phyloP scores from a whole-genome alignment of 2,329 filamentous ascomycete genomes.

The Coniosporium tulheliwenetii region DNA sequence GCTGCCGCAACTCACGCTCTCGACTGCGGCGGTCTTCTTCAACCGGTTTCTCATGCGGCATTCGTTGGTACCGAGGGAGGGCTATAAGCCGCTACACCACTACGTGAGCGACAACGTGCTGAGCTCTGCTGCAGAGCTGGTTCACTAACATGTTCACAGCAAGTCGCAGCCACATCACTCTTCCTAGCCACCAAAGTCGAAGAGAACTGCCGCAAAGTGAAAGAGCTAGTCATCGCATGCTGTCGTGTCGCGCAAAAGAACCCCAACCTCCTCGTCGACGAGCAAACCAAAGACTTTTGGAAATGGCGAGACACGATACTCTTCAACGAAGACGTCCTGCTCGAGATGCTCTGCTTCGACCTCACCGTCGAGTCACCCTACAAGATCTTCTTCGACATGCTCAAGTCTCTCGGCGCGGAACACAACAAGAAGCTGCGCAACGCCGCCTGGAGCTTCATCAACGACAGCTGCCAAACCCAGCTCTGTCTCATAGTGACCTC shows the following conservation, averaged over 20 bases:
- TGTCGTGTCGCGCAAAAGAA: slow-evolving; percentile 94
- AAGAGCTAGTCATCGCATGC: slow-evolving; percentile 83
- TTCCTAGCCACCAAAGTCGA: slow-evolving; percentile 96
- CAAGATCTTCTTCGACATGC: slow-evolving; percentile 64
- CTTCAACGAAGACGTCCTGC: slow-evolving; percentile 78
- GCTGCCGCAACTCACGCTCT: slow-evolving; percentile 79
- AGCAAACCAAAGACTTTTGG: slow-evolving; percentile 98
- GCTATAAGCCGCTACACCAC: slow-evolving; percentile 61
- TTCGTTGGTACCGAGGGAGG: slow-evolving; percentile 60
- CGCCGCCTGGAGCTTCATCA: slow-evolving; percentile 84
- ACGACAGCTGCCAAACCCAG: slow-evolving; percentile 73
- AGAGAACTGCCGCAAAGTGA: slow-evolving; percentile 91
- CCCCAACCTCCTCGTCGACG: slow-evolving; percentile 74
- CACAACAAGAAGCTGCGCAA: slow-evolving; percentile 74
- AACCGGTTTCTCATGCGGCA: slow-evolving; percentile 90
- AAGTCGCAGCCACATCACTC: slow-evolving; percentile 78
- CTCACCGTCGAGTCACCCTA: slow-evolving; percentile 83
- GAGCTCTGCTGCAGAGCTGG: too few relatives aligned
- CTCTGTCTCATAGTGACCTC: slow-evolving; percentile 70
- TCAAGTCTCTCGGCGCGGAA: slow-evolving; percentile 56
- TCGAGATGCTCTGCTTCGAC: slow-evolving; percentile 88
- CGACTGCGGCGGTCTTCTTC: slow-evolving; percentile 86
- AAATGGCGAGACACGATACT: slow-evolving; percentile 90
- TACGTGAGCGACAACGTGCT: slow-evolving; percentile 34
- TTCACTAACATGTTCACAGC: slow-evolving; percentile 18